Evolutionary conservation across 108 stramenopile genomes (phyloP).

Genomic region (Pseudonitzschia delicatissima): DNA sequence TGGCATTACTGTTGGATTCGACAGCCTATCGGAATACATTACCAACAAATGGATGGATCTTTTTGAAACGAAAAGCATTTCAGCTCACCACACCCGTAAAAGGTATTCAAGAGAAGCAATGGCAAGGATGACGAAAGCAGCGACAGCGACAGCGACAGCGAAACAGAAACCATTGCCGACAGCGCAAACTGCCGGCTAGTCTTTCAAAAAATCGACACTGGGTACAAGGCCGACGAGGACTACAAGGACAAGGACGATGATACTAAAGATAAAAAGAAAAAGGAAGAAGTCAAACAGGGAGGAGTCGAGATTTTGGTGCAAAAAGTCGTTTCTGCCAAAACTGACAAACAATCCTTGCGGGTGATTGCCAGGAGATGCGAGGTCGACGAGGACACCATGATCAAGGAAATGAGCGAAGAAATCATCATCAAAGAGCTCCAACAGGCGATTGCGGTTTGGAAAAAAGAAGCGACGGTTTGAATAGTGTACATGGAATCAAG

Average conservation of each 20-base stretch:
- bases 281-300: constrained; percentile 31
- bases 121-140: too few species aligned
- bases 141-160: neutral
- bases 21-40: constrained; percentile 32
- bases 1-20: too few species aligned
- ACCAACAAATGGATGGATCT: constrained; percentile 26
- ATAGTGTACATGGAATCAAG: too few species aligned
- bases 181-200: constrained; percentile 35
- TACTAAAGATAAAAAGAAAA: constrained; percentile 15
- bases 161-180: too few species aligned
- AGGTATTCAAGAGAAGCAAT: constrained; percentile 9
- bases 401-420: constrained; percentile 56
- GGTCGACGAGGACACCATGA: constrained; percentile 46
- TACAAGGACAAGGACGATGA: neutral
- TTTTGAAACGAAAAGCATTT: constrained; percentile 28
- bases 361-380: constrained; percentile 39
- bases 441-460: constrained; percentile 36
- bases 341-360: constrained; percentile 7
- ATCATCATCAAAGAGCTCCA: constrained; percentile 35
- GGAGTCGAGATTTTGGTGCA: constrained; percentile 37
- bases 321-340: neutral
- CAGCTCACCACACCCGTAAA: constrained; percentile 41
- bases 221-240: constrained; percentile 27
- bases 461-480: too few species aligned
- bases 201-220: constrained; percentile 58